phyloP scores from a whole-genome alignment of 495 filamentous ascomycete species.

The Trichoderma erinaceum region DNA sequence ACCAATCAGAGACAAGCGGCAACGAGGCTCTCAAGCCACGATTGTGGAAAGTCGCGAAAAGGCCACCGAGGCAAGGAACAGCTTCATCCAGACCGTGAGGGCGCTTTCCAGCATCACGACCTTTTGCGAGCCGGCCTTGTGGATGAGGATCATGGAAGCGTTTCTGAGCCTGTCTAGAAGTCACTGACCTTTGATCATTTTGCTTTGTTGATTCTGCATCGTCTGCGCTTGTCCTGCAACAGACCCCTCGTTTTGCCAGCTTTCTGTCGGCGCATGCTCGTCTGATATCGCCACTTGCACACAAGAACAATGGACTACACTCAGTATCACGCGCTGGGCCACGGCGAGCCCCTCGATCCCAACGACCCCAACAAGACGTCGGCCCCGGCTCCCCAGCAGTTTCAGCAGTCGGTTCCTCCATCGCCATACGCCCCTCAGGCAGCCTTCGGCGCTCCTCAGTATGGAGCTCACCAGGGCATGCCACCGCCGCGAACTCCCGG shows the following conservation, averaged over 20 bases:
- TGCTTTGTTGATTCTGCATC: background rate
- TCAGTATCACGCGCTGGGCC: constrained; percentile 69
- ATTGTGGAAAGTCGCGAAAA: constrained; percentile 12
- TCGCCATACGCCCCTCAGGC: constrained; percentile 50
- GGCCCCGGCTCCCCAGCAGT: constrained; percentile 54
- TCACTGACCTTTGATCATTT: background rate
- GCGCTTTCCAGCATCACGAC: background rate
- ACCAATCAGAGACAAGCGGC: background rate
- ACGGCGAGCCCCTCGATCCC: constrained; percentile 54
- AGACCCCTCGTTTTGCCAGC: background rate
- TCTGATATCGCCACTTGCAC: background rate
- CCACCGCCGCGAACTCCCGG: constrained; percentile 30
- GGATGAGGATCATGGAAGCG: constrained; percentile 5
- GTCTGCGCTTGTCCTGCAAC: background rate
- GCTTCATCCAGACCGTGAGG: background rate
- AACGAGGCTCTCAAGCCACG: constrained; percentile 1
- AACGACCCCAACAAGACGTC: constrained; percentile 52
- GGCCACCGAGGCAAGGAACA: constrained; percentile 11
- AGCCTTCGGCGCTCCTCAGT: constrained; percentile 31
- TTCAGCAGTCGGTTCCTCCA: constrained; percentile 42
- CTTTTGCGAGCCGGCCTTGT: constrained; percentile 7
- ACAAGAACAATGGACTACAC: constrained; percentile 63
- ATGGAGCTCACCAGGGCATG: constrained; percentile 24
- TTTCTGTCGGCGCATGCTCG: background rate
- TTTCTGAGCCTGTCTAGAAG: background rate